Evolutionary conservation across 192 early-diverging fungal species (phyloP), one percentile per base, ranked within the genome.

Genomic region (Backusella macrospora): DNA sequence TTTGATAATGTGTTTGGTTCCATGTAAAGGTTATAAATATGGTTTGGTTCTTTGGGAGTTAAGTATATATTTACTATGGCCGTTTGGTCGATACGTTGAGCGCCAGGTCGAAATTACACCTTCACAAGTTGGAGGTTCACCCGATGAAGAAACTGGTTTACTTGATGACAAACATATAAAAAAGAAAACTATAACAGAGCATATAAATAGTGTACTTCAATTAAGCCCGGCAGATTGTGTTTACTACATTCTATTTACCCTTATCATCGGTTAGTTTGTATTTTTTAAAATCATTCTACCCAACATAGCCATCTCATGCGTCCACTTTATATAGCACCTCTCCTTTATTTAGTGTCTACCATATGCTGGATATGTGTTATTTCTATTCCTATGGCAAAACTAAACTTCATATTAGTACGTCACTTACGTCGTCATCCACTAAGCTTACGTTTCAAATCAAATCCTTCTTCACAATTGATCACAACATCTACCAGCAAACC

Each of bases 21-120:
- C 89, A 0, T 78, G 73, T 62, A 86, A 83, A 70, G 90, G 92
- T 18, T 75, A 65, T n/a, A 66, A 48, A 38, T 93, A 91, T 78
- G 83, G 85, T 4, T 70, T 86, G 52, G 92, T 96, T 7, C 74
- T 95, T 6, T 70, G 90, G 0, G 96, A 93, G 64, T 84, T 98
- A 0, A 88, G 91, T 38, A 82, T 87, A 63, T 99, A 99, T 71
- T 82, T 98, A n/a, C 82, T 99, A 21, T 97, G 95, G 94, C 97
- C 97, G 8, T 99, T 99, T 88, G 96, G 96, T 8, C 92, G 95
- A 71, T 96, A 94, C 80, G 92, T 98, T 15, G 94, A 94, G 71
- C 87, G 89, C 18, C 65, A 69, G 0, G 83, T 85, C 46, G 84
- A 80, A 29, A 73, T 76, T 37, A 72, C 52, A 45, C 78, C 78